Conservation (phyloP, 2,329 filamentous ascomycete genomes). For the Cladophialophora yegresii region DNA sequence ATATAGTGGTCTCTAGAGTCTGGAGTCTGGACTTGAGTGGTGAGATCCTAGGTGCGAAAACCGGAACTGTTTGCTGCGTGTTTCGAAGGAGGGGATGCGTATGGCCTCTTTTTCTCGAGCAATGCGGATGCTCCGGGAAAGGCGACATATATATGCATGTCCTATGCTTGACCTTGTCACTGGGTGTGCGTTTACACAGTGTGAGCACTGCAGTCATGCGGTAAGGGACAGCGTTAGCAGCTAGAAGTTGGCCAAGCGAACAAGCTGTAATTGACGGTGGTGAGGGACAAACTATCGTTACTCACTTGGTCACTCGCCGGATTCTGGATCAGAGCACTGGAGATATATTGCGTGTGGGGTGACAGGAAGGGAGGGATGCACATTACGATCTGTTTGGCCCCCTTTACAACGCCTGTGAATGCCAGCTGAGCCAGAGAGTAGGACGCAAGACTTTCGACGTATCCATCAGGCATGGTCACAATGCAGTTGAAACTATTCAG, state of each 20-base stretch:
- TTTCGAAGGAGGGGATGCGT: not conserved
- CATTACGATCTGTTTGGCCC: not conserved
- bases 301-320: not conserved
- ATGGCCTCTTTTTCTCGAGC: not conserved
- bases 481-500: not conserved
- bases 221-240: not conserved
- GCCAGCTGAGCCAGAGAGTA: not conserved
- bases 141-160: not conserved
- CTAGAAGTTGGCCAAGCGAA: not conserved
- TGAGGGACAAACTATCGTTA: not conserved
- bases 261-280: not conserved
- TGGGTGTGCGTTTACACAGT: not conserved
- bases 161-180: not conserved
- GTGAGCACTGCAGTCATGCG: not conserved
- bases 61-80: not conserved
- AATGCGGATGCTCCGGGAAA: not conserved
- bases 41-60: no score
- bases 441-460: not conserved
- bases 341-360: not conserved
- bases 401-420: not conserved
- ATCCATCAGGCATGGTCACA: not conserved
- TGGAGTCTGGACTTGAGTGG: no score
- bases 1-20: no score
- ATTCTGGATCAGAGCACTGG: not conserved
- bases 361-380: not conserved